A percentile compares a stretch with the other conserved stretches of the same genome.
Conservation (phyloP, 2,329 filamentous ascomycete genomes). For the Penicillium aurantiogriseum region DNA sequence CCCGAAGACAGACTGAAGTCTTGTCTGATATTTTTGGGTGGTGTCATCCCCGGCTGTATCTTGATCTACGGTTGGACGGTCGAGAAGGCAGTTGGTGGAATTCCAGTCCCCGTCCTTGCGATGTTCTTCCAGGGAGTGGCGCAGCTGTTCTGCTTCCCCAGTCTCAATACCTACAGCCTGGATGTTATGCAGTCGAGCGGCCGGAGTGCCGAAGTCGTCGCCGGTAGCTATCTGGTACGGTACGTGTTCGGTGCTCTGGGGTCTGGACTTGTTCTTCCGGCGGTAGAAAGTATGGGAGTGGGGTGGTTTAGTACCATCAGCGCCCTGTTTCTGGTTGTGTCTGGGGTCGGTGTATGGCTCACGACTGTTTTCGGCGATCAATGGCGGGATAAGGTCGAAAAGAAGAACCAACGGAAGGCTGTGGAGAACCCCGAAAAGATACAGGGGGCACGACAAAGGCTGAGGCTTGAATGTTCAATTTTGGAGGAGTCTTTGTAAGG, state of each 20-base stretch:
- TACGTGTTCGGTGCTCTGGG: conserved; percentile 72
- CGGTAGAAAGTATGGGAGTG: conserved; percentile 70
- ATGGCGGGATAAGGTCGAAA: conserved; percentile 58
- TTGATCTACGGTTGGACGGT: conserved; percentile 68
- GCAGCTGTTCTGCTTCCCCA: conserved; percentile 73
- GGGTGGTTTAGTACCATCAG: conserved; percentile 78
- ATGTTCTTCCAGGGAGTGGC: conserved; percentile 74
- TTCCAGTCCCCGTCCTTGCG: conserved; percentile 63
- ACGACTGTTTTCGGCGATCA: conserved; percentile 51
- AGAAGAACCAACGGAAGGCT: conserved; percentile 42
- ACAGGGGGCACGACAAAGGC: conserved; percentile 3
- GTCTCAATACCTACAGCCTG: conserved; percentile 75
- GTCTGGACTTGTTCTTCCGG: conserved; percentile 70
- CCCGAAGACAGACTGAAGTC: conserved; percentile 67
- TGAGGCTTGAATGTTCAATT: conserved; percentile 1
- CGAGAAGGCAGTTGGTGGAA: conserved; percentile 54
- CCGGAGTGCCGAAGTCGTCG: conserved; percentile 69
- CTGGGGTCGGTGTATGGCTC: conserved; percentile 48
- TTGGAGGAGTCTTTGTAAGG: neutral
- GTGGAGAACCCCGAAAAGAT: conserved; percentile 12
- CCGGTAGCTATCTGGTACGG: conserved; percentile 75
- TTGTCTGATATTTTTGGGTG: conserved; percentile 56
- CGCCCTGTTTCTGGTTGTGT: conserved; percentile 54
- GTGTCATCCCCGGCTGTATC: conserved; percentile 61
- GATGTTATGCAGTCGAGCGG: conserved; percentile 69